Evolutionary conservation across 257 asterid genomes (phyloP).

Genomic region (Nicotiana benthamiana): DNA sequence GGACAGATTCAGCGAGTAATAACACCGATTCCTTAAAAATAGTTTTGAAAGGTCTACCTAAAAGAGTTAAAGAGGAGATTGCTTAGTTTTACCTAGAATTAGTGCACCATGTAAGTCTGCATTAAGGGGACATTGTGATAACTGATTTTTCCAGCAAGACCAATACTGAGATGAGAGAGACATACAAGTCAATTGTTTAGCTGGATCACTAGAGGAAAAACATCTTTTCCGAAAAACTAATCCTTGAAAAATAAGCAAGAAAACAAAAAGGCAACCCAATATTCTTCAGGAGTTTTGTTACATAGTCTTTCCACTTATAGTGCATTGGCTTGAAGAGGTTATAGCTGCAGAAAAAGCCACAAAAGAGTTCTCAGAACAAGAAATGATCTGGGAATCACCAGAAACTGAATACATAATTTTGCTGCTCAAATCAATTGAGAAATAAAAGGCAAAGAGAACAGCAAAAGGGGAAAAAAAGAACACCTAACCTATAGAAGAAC

Average conservation of each 20-base stretch:
- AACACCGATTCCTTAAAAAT: neutral
- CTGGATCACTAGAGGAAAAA: neutral
- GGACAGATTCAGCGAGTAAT: neutral
- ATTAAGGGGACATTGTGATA: slow-evolving; percentile 63
- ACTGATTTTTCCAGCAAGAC: slow-evolving; percentile 70
- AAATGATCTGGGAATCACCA: slow-evolving; percentile 5
- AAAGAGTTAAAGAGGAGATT: slow-evolving; percentile 2
- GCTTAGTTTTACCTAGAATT: slow-evolving; percentile 48
- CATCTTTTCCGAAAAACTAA: neutral
- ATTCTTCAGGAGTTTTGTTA: slow-evolving; percentile 48
- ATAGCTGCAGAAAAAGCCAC: slow-evolving; percentile 39
- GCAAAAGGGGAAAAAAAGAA: neutral
- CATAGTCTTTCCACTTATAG: slow-evolving; percentile 73
- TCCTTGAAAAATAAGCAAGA: neutral
- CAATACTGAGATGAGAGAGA: slow-evolving; percentile 5
- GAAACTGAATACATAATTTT: neutral
- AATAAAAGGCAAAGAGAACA: neutral
- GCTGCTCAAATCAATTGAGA: neutral
- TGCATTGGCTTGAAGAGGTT: slow-evolving; percentile 69
- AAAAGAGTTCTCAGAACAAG: neutral
- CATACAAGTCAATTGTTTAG: neutral
- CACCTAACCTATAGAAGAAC: neutral
- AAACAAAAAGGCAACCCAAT: slow-evolving; percentile 41
- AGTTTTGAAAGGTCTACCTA: neutral
- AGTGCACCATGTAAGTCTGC: slow-evolving; percentile 80